Base-by-base conservation (phyloP, 805 yeast species). In the Trichomonascus vanleenenianus region DNA sequence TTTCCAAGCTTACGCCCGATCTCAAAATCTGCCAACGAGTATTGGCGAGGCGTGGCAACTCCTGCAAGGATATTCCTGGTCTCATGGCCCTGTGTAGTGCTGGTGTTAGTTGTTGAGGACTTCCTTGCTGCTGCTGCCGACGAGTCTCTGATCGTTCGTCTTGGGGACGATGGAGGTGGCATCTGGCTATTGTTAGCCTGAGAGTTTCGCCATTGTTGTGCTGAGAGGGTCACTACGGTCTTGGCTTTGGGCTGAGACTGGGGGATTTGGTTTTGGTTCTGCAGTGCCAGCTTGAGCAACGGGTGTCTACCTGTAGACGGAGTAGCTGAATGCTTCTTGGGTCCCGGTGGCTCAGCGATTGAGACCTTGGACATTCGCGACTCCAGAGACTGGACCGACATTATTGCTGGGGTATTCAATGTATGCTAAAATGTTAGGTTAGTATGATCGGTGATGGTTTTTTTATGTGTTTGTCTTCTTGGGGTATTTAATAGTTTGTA, bases 1-100 rank as follows among this genome's bases (percentile, higher is more conserved):
- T 85, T 87, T 0, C 97, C 98, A 41, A 91, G 71, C 47, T 83
- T 80, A 44, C 81, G 75, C 14, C 97, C 97, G 37, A 91, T 74
- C 54, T 88, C 96, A 64, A 91, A 91, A 58, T 85, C 93, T 25
- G 69, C 64, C 18, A 80, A 62, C 0, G 73, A 54, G 53, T 68
- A 73, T 30, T 66, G 56, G 14, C 61, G 50, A 12, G 46, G 37
- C 11, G 41, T 39, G 14, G 40, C 40, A 11, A 54, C 42, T 2
- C 59, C 58, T 3, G 47, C 37, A 30, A 54, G 47, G 10, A 58
- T 54, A 30, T 51, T 53, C 8, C 8, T 22, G 7, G 27, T 5
- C 27, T 22, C 27, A 8, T 22, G 27, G 8, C 27, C 8, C 27
- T 22, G 27, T 22, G 27, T 22, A 11, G 53, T 33, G n/a, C n/a